Evolutionary conservation across 2,329 filamentous ascomycete genomes (phyloP), one percentile per base, ranked within the genome.

Genomic region (Elsinoe arachidis): DNA sequence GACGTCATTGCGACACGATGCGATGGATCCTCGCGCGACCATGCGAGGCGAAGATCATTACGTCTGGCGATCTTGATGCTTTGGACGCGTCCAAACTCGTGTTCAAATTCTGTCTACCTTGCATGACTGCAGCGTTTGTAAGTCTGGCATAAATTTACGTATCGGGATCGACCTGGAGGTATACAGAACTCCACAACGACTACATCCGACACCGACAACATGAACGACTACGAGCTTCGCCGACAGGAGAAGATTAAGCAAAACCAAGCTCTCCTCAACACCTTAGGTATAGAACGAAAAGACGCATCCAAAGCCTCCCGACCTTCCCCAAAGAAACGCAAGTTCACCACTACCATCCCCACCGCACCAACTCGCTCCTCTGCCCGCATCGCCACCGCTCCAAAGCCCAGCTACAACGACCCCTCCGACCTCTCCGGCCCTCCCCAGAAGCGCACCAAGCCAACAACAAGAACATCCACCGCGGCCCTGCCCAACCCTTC

Each of bases 191-290:
- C 34, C 51, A 19, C 35, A 15, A 2, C 30, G 6, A 30, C 26
- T 30, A 9, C 7, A 30, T 30, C 26, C 23, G 15, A 5, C 26
- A 35, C 17, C 5, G 30, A 33, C 51, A 56, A 12, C 14, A 74
- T 76, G 72, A 69, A 68, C 43, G 71, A 68, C 44, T 76, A 79
- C 61, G 77, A 80, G 62, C 69, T 70, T 1, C 70, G 73, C 17
- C 72, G 78, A 2, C 67, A 71, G 6, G 72, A 70, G 12, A 79
- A 79, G 61, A 78, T 81, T 61, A 72, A 72, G 60, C 70, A 74
- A 9, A 80, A 80, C 61, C 69, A 76, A 61, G 73, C 70, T 7
- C 69, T 80, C 1, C 67, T 80, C 2, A 71, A 72, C 49, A 71
- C 75, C 38, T 73, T 80, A 14, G 73, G 76, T 10, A 72, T 80